Base-by-base conservation (phyloP, 2,329 filamentous ascomycete species). In the Conoideocrella luteorostrata region DNA sequence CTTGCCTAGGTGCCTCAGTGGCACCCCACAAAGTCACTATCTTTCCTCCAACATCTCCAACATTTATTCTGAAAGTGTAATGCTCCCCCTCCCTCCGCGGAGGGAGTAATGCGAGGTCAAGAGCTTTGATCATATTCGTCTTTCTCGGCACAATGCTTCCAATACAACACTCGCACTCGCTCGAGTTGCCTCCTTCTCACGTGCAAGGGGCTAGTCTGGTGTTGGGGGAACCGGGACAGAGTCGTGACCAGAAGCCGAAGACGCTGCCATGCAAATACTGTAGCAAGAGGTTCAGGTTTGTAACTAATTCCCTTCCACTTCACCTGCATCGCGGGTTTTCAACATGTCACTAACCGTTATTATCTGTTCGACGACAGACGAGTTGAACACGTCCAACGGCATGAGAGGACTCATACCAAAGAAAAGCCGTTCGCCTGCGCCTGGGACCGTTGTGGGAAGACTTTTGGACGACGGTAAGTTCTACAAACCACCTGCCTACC, bases 361-460 rank as follows among this genome's bases (percentile, higher is more conserved):
- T n/a, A 17, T 33, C n/a, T 17, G 15, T 9, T 33, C 11, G 30
- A 18, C 12, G 51, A 46, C 62, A 80, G 77, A 60, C 76, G 78
- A 54, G 76, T 81, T 52, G 78, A 82, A 60, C 78, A 82, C 62
- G 75, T 82, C 42, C 77, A 81, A 60, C 70, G 78, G 57, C 78
- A 82, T 59, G 77, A 80, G 60, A 71, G 77, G 50, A 80, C 77
- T 26, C 78, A 82, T 61, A 82, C 78, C 52, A 81, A 81, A 55
- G 78, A 81, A 63, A 81, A 81, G 59, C 78, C 78, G 7, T 82
- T 81, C 56, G 70, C 73, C 40, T 82, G 78, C 53, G 67, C 56
- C 49, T 79, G 76, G 74, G 70, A 71, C 56, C 69, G 73, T 33
- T 82, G 78, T 61, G 77, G 77, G 39, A 80, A 80, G 63, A 78